Base-by-base conservation (phyloP, 176 grass and related monocot species). In the Stipa capillata region DNA sequence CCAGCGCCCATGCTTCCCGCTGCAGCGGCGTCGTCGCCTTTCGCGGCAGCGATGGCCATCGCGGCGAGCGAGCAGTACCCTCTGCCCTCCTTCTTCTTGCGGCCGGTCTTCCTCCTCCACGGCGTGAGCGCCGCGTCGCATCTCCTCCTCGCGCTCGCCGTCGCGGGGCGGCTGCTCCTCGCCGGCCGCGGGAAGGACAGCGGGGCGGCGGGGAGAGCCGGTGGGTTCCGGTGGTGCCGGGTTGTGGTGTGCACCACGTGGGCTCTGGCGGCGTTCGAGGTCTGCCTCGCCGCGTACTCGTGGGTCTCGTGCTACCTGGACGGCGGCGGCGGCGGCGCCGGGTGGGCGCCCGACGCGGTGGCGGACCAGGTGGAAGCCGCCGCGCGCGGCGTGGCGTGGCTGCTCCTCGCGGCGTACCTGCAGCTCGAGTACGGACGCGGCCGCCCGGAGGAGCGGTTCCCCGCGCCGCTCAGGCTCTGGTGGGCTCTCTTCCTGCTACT, bases 401-500 rank as follows among this genome's bases (percentile, higher is more conserved):
- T 94, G 70, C 86, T 93, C 4, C 79, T 91, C 48, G 68, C 80
- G 7, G 79, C 78, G 41, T 92, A 94, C 70, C 43, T 92, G 72
- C 87, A 82, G 60, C 77, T 82, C 48, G 39, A 71, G 23, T 80
- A 84, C 72, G 72, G n/a, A n/a, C n/a, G 72, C 15, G 42, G 56
- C 60, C 62, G 52, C 10, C 73, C 82, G 17, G 78, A 84, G 79
- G 87, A 85, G 37, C 79, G 69, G 50, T 89, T 92, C 78, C 87
- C 85, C 3, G 68, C 63, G 12, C 50, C 83, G 39, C 81, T 97
- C 42, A 88, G 77, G 86, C 42, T 88, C 20, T 92, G 89, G 83
- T 92, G 92, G 85, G 85, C 29, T 12, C 28, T 97, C 23, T 92
- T 90, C 85, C 33, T 90, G 6, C 56, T 92, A 4, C n/a, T 94